phyloP scores from a whole-genome alignment of 441 rosid genomes.

The Melastoma candidum region DNA sequence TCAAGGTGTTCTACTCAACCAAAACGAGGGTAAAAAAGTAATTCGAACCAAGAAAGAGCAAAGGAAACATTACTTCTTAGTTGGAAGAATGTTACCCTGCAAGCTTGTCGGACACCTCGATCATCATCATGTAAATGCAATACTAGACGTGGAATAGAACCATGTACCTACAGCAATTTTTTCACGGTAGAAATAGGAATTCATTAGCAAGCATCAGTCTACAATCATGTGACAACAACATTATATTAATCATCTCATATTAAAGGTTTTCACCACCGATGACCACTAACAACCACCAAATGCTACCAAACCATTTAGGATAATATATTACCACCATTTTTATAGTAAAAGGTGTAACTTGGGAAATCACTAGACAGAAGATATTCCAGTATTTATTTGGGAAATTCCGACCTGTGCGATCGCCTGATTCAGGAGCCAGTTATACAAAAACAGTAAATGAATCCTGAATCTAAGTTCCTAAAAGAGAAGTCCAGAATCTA shows the following conservation, averaged over 20 bases:
- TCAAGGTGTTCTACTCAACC: slow-evolving; percentile 57
- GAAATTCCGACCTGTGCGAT: too few species aligned
- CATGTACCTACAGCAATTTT: slow-evolving; percentile 53
- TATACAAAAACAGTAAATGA: too few species aligned
- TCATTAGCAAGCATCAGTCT: background rate
- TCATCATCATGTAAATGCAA: slow-evolving; percentile 83
- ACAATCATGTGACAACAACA: background rate
- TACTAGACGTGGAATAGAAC: slow-evolving; percentile 68
- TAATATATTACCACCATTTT: too few species aligned
- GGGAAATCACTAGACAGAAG: too few species aligned
- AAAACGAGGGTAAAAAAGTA: slow-evolving; percentile 12
- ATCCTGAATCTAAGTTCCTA: too few species aligned
- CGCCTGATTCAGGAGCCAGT: too few species aligned
- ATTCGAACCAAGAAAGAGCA: slow-evolving; percentile 12
- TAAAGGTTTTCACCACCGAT: too few species aligned
- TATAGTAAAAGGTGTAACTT: too few species aligned
- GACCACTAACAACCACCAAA: too few species aligned
- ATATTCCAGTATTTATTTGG: too few species aligned
- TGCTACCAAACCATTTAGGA: too few species aligned
- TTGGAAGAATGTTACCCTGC: slow-evolving; percentile 47
- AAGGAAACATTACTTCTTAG: background rate
- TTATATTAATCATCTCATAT: background rate
- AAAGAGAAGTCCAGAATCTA: too few species aligned
- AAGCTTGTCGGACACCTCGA: slow-evolving; percentile 64
- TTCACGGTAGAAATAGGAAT: slow-evolving; percentile 4